Percentiles rank a stretch among this genome's conserved stretches.
phyloP scores from a whole-genome alignment of 495 filamentous ascomycete genomes.

The Podospora bellae-mahoneyi region DNA sequence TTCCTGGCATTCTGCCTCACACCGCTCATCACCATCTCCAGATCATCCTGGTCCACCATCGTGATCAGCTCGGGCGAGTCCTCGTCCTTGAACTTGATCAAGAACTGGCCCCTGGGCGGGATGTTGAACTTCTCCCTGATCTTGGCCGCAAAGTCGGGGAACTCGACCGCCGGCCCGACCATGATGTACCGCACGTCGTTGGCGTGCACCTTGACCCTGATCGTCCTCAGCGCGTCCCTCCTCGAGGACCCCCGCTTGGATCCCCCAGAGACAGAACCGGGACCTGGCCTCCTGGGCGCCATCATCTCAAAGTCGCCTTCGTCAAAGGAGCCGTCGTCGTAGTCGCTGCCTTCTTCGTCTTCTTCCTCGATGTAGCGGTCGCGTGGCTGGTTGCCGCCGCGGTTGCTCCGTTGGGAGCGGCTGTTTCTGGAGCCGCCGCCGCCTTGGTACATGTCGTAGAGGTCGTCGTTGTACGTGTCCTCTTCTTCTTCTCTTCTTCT shows the following conservation, averaged over 20 bases:
- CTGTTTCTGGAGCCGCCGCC: slow-evolving; percentile 38
- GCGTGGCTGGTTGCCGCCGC: slow-evolving; percentile 37
- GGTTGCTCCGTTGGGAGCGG: slow-evolving; percentile 28
- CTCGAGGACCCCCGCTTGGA: slow-evolving; percentile 44
- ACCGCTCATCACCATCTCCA: slow-evolving; percentile 74
- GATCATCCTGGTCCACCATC: slow-evolving; percentile 92
- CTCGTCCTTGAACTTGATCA: slow-evolving; percentile 74
- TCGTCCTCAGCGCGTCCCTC: slow-evolving; percentile 52
- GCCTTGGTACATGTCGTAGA: slow-evolving; percentile 66
- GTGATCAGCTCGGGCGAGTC: slow-evolving; percentile 88
- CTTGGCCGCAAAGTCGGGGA: slow-evolving; percentile 67
- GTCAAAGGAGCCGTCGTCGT: slow-evolving; percentile 64
- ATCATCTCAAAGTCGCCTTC: slow-evolving; percentile 86
- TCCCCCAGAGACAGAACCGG: slow-evolving; percentile 37
- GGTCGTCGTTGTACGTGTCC: slow-evolving; percentile 61
- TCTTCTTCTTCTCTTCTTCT: slow-evolving; percentile 51
- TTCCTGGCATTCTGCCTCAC: slow-evolving; percentile 65
- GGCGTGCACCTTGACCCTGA: slow-evolving; percentile 85
- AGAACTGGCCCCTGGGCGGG: slow-evolving; percentile 68
- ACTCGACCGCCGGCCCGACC: slow-evolving; percentile 68
- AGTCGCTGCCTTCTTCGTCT: slow-evolving; percentile 66
- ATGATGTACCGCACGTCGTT: slow-evolving; percentile 96
- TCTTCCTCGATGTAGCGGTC: slow-evolving; percentile 70
- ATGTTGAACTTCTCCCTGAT: slow-evolving; percentile 84
- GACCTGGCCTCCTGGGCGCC: slow-evolving; percentile 40